Base-by-base conservation (phyloP, 2,329 filamentous ascomycete species). In the Cylindrodendrum hubeiense region DNA sequence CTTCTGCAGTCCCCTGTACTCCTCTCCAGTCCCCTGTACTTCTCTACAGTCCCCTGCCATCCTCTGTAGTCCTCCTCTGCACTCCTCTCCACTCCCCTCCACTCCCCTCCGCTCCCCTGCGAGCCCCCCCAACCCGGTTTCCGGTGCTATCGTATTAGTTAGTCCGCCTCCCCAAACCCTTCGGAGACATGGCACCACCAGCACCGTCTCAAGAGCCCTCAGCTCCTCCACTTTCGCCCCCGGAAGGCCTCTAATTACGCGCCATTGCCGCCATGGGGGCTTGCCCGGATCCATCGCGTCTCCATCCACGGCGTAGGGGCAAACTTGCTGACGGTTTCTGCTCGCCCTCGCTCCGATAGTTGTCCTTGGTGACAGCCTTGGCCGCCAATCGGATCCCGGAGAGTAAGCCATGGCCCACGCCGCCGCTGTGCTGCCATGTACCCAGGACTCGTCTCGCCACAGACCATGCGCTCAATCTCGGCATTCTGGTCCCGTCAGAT, bases 211-310 rank as follows among this genome's bases (percentile, higher is more conserved):
- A 53, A 24, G 33, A 21, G 37, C n/a, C 12, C 19, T 50, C 43
- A 55, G 59, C 59, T 43, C 51, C 51, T 61, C 52, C 51, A 47
- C 52, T 56, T 39, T 17, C 26, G 22, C 8, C 19, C 34, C 34
- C 22, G 26, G 52, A 39, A 8, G 17, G 8, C 3, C 37, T n/a
- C 37, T n/a, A 39, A n/a, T n/a, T n/a, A 39, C 37, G 15, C 37
- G 37, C 37, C 37, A 39, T n/a, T n/a, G 37, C 37, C 37, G 37
- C 37, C 37, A n/a, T 39, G 37, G 15, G 34, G 37, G 37, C 17
- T 15, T 39, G 15, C n/a, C 7, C n/a, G 15, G 28, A 7, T 39
- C 17, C 4, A 7, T 39, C 33, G 33, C 9, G 9, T 6, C 6
- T n/a, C 34, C 37, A n/a, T n/a, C 37, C 10, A 3, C 10, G 5